Evolutionary conservation across 2,329 filamentous ascomycete species (phyloP), one percentile per base, ranked within the genome.

Genomic region (Colletotrichum navitas): DNA sequence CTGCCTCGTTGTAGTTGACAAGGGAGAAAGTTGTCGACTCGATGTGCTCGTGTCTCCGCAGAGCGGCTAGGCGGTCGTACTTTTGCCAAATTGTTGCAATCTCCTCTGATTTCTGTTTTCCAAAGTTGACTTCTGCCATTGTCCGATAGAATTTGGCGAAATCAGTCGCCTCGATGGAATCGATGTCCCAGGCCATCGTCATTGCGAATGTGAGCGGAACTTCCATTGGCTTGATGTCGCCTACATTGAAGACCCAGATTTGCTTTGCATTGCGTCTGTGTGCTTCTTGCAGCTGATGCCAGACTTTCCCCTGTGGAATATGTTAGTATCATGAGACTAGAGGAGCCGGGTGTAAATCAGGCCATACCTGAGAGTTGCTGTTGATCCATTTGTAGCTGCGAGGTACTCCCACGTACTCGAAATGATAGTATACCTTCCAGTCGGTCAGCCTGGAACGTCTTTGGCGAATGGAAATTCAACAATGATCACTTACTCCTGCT

Each of bases 171-270:
- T 83, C 85, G 34, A 86, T 81, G 1, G 78, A 78, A 8, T 84
- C 78, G 24, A 88, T 83, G 65, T 91, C 83, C 79, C 89, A 91
- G 0, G 88, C 88, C 45, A 90, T 80, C 21, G 86, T 84, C 75
- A 90, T 83, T 73, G 85, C 87, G 75, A 88, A 88, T 34, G 83
- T 85, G 67, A 89, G 85, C 0, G 87, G 85, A 0, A 88, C 78
- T 76, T 89, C 88, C 26, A 87, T 80, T 0, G 88, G 87, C 75
- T 91, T 91, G 55, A 91, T 81, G 73, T 91, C 89, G 14, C 88
- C 89, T 1, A 91, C 87, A 52, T 91, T 91, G 71, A 91, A 87
- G 26, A 91, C 82, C 89, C 89, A 91, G 34, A 91, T 88, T 21
- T 85, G 82, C 39, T 84, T 81, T 1, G 88, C 88, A 2, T 78